Evolutionary conservation across 2,329 filamentous ascomycete genomes (phyloP).

Genomic region (Arthrobotrys conoides): DNA sequence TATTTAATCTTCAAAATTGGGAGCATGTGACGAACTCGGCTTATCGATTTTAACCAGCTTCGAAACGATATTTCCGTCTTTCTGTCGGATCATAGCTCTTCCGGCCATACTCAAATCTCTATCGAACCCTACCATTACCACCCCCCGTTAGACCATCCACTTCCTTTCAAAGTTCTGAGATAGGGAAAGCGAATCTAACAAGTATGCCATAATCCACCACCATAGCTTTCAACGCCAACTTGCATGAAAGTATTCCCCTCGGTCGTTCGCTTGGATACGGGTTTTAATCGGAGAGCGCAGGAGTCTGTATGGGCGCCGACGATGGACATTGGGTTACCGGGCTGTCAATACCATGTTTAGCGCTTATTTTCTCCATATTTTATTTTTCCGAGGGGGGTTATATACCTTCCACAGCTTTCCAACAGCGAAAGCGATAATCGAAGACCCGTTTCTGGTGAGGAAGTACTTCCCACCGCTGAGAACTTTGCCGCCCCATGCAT

Average conservation of each 20-base stretch:
- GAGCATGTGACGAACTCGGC: slow-evolving; percentile 72
- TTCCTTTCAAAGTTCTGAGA: not conserved
- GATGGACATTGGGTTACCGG: slow-evolving; percentile 73
- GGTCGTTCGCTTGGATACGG: slow-evolving; percentile 83
- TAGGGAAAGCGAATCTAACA: slow-evolving; percentile 69
- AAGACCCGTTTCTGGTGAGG: slow-evolving; percentile 91
- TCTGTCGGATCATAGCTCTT: slow-evolving; percentile 83
- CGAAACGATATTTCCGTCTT: slow-evolving; percentile 81
- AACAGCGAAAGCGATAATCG: slow-evolving; percentile 92
- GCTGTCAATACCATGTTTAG: slow-evolving; percentile 53
- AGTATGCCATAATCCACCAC: slow-evolving; percentile 96
- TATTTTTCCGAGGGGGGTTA: not conserved
- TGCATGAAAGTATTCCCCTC: slow-evolving; percentile 88
- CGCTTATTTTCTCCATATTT: slow-evolving; percentile 23
- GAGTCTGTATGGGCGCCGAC: slow-evolving; percentile 97
- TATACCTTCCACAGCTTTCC: slow-evolving; percentile 84
- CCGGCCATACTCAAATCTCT: slow-evolving; percentile 92
- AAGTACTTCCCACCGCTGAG: slow-evolving; percentile 95
- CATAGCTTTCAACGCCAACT: slow-evolving; percentile 96
- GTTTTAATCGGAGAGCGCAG: slow-evolving; percentile 91
- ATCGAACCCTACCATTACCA: slow-evolving; percentile 78
- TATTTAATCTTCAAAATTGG: not conserved
- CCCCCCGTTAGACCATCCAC: not conserved
- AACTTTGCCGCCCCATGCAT: slow-evolving; percentile 85
- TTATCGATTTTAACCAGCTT: slow-evolving; percentile 91